Percentiles rank a stretch among this genome's conserved stretches.
Conservation (phyloP, 2,329 filamentous ascomycete genomes). For the Neonectria faginata region DNA sequence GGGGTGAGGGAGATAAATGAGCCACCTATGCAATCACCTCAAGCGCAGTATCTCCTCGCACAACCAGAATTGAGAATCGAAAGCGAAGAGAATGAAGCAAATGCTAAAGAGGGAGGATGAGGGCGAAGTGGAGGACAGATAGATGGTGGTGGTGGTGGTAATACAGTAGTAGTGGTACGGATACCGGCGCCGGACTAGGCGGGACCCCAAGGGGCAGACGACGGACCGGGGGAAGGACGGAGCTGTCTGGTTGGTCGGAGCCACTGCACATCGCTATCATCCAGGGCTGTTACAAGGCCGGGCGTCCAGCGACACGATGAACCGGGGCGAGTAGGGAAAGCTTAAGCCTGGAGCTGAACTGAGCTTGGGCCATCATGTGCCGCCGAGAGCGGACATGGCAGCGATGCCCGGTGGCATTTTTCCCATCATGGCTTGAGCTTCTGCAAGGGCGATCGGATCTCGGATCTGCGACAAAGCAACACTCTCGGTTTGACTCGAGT, state of each 20-base stretch:
- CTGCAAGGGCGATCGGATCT: conserved; percentile 9
- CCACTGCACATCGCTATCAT: neutral
- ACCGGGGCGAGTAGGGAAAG: neutral
- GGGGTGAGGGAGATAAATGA: neutral
- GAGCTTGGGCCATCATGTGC: conserved; percentile 2
- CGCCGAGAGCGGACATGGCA: conserved; percentile 8
- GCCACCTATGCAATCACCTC: neutral
- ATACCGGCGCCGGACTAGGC: conserved; percentile 2
- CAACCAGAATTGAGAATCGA: neutral
- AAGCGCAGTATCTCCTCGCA: conserved; percentile 1
- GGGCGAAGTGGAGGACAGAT: conserved; percentile 8
- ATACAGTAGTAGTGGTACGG: no score
- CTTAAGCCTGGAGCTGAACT: conserved; percentile 6
- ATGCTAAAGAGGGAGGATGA: conserved; percentile 2
- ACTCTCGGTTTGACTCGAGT: neutral
- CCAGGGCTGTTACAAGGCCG: neutral
- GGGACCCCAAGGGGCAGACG: neutral
- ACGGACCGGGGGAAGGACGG: neutral
- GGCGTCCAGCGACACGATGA: neutral
- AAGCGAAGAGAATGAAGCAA: neutral
- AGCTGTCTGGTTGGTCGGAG: conserved; percentile 10
- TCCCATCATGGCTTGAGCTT: conserved; percentile 3
- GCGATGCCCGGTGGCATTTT: neutral
- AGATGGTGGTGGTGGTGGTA: neutral
- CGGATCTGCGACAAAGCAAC: conserved; percentile 2